Conservation (phyloP, 2,329 filamentous ascomycete genomes). For the Aureobasidium sp. region DNA sequence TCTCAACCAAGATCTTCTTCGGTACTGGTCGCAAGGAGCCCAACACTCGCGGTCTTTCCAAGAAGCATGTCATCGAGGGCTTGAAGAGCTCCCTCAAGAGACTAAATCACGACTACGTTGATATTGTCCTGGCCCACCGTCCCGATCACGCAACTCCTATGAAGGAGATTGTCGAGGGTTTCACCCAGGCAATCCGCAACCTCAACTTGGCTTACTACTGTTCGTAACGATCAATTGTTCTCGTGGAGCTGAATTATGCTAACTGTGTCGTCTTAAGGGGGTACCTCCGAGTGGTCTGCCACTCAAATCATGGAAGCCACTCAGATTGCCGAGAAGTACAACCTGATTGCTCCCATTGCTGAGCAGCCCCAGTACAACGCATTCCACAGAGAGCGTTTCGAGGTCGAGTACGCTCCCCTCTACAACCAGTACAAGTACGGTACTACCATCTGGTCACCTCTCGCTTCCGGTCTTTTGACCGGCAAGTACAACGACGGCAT, state of each 20-base stretch:
- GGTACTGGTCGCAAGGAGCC: constrained; percentile 51
- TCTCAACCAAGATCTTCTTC: constrained; percentile 39
- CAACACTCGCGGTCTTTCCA: constrained; percentile 42
- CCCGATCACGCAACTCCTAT: constrained; percentile 50
- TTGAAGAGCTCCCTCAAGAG: constrained; percentile 49
- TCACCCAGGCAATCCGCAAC: constrained; percentile 43
- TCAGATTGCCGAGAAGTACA: constrained; percentile 45
- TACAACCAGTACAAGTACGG: constrained; percentile 50
- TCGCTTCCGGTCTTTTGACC: constrained; percentile 49
- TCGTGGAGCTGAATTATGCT: background rate
- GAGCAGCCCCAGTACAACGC: constrained; percentile 18
- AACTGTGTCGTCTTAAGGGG: constrained; percentile 28
- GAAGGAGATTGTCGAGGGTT: constrained; percentile 51
- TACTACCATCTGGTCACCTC: constrained; percentile 48
- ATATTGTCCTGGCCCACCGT: constrained; percentile 54
- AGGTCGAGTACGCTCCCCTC: constrained; percentile 51
- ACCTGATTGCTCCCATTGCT: constrained; percentile 48
- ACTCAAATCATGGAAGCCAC: constrained; percentile 51
- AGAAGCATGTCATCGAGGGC: constrained; percentile 48
- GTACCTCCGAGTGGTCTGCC: constrained; percentile 53
- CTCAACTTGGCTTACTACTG: constrained; percentile 55
- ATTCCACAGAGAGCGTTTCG: constrained; percentile 52
- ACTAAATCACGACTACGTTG: constrained; percentile 57
- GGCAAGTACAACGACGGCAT: constrained; percentile 59
- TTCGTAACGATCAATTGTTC: background rate